Evolutionary conservation across 2,329 filamentous ascomycete species (phyloP).

Genomic region (Phoma sp.): DNA sequence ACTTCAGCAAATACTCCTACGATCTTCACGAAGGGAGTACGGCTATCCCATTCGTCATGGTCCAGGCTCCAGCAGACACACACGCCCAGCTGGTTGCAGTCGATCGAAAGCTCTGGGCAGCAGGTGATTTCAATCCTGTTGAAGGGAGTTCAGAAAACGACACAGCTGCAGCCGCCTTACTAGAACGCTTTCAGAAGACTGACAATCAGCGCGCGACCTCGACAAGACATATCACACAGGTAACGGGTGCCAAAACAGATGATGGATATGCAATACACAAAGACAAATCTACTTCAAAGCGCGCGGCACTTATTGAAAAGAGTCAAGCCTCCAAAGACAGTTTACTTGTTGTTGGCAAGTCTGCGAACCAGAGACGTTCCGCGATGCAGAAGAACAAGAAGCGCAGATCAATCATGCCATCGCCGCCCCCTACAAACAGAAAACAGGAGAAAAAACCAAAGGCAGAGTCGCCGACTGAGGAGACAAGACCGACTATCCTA

Average conservation of each 20-base stretch:
- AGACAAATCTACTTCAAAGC: conserved; percentile 1
- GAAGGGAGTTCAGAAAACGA: background rate
- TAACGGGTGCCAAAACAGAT: background rate
- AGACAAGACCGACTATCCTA: background rate
- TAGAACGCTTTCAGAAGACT: background rate
- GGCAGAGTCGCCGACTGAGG: background rate
- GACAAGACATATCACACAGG: background rate
- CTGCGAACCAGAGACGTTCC: conserved; percentile 8
- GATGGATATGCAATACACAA: background rate
- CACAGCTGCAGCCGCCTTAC: background rate
- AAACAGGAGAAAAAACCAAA: background rate
- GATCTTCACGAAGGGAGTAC: conserved; percentile 3
- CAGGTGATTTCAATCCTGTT: background rate
- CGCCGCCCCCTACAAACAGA: conserved; percentile 1
- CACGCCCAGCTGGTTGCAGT: conserved; percentile 2
- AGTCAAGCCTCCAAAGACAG: background rate
- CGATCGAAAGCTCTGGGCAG: conserved; percentile 2
- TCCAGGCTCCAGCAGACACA: conserved; percentile 2
- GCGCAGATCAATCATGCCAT: conserved; percentile 11
- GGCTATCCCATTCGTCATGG: conserved; percentile 8
- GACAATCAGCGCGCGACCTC: background rate
- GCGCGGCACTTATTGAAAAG: conserved; percentile 9
- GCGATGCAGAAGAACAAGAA: conserved; percentile 12
- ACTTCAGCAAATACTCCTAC: conserved; percentile 16
- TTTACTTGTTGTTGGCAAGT: conserved; percentile 5